Percentiles rank a stretch among this genome's conserved stretches.
Conservation (phyloP, 345 rosid species). For the Schrenkiella parvula region DNA sequence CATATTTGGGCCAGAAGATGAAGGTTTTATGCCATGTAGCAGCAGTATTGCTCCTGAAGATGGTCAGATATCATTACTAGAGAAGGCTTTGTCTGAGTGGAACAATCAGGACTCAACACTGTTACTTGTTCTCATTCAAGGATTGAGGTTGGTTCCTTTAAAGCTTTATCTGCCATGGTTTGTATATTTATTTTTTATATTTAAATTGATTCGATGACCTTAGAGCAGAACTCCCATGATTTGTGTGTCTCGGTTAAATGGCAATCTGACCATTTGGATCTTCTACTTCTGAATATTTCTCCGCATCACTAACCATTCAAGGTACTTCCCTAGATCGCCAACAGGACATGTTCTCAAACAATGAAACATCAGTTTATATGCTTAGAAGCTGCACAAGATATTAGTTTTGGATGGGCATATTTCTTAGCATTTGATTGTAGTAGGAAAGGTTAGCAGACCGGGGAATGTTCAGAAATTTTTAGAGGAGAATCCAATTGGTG, state of each 20-base stretch:
- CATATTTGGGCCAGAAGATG: conserved; percentile 79
- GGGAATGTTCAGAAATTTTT: conserved; percentile 53
- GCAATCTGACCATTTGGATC: neutral
- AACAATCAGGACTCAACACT: conserved; percentile 57
- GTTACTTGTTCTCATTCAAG: conserved; percentile 61
- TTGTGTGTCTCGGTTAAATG: neutral
- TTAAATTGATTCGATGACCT: neutral
- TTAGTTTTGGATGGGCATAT: neutral
- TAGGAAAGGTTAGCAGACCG: conserved; percentile 51
- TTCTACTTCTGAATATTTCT: neutral
- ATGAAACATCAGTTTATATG: neutral
- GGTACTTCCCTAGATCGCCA: neutral
- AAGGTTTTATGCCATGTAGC: conserved; percentile 59
- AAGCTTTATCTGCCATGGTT: neutral
- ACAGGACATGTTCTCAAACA: neutral
- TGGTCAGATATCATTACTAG: conserved; percentile 21
- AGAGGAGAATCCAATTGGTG: conserved; percentile 61
- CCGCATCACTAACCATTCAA: neutral
- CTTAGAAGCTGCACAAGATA: neutral
- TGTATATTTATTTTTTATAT: too few species aligned
- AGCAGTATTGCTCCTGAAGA: conserved; percentile 22
- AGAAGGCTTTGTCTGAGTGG: conserved; percentile 61
- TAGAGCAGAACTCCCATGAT: neutral
- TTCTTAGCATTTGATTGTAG: neutral
- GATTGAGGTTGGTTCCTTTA: conserved; percentile 51